Evolutionary conservation across 2,329 filamentous ascomycete species (phyloP).

Genomic region (Aphanocladium album): DNA sequence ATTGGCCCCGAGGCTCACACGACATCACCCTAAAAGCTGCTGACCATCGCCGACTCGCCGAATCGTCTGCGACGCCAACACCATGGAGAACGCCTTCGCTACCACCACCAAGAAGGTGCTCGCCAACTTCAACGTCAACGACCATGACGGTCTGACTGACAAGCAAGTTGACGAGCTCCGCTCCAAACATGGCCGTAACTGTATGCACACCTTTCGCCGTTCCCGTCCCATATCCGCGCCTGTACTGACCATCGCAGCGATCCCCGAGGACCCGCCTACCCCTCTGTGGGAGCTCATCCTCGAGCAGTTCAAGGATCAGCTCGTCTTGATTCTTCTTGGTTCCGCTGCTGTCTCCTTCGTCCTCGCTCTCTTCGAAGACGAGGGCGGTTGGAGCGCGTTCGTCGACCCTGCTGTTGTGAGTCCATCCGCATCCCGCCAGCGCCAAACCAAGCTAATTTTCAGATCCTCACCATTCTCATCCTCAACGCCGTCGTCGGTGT

Average conservation of each 20-base stretch:
- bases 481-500: slow-evolving; percentile 97
- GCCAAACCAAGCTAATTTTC: slow-evolving; percentile 9
- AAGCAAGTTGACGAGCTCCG: slow-evolving; percentile 52
- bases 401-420: slow-evolving; percentile 91
- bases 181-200: slow-evolving; percentile 60
- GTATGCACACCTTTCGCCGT: slow-evolving; percentile 36
- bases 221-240: background rate
- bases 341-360: slow-evolving; percentile 93
- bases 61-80: slow-evolving; percentile 19
- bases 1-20: slow-evolving; percentile 3
- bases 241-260: slow-evolving; percentile 36
- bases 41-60: background rate
- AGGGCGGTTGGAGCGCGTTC: slow-evolving; percentile 93
- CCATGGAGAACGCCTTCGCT: slow-evolving; percentile 61
- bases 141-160: slow-evolving; percentile 51
- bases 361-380: slow-evolving; percentile 86
- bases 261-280: slow-evolving; percentile 85
- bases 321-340: slow-evolving; percentile 89
- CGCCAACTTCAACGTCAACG: slow-evolving; percentile 52
- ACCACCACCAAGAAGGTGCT: slow-evolving; percentile 55
- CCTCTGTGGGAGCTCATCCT: slow-evolving; percentile 94
- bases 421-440: slow-evolving; percentile 21
- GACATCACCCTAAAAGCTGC: background rate
- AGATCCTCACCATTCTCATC: slow-evolving; percentile 96
- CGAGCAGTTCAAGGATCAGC: slow-evolving; percentile 98